phyloP scores from a whole-genome alignment of 2,329 filamentous ascomycete species.

The Penicillium psychrosexuale region DNA sequence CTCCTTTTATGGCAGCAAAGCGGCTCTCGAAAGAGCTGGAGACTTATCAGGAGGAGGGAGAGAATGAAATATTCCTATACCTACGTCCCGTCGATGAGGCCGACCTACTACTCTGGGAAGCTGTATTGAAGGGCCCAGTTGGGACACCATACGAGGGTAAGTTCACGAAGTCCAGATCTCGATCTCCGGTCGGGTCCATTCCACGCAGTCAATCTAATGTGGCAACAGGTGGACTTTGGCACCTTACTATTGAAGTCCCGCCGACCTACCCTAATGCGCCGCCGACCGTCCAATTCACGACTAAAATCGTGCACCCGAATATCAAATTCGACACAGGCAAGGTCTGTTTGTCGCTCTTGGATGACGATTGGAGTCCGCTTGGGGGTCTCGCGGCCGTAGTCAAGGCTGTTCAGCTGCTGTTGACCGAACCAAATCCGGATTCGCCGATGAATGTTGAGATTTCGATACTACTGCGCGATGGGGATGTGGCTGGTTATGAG shows the following conservation, averaged over 20 bases:
- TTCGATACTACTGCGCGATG: conserved; percentile 45
- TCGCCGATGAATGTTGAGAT: conserved; percentile 51
- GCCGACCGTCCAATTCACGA: conserved; percentile 77
- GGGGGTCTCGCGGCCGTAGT: conserved; percentile 54
- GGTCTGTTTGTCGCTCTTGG: conserved; percentile 81
- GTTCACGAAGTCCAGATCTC: not conserved
- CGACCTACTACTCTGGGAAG: conserved; percentile 59
- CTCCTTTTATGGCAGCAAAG: too few relatives aligned
- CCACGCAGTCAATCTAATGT: not conserved
- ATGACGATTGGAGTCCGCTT: conserved; percentile 73
- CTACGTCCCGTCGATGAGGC: conserved; percentile 57
- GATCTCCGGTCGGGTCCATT: not conserved
- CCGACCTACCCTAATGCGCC: conserved; percentile 73
- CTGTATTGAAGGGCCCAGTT: conserved; percentile 58
- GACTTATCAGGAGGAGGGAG: conserved; percentile 54
- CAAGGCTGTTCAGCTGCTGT: conserved; percentile 47
- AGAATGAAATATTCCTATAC: conserved; percentile 44
- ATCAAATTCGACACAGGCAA: conserved; percentile 72
- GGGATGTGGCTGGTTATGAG: conserved; percentile 46
- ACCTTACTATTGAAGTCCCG: conserved; percentile 73
- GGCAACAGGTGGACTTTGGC: conserved; percentile 69
- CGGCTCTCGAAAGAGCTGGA: conserved; percentile 59
- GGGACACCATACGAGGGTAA: conserved; percentile 61
- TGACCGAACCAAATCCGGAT: conserved; percentile 46
- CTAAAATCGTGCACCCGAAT: conserved; percentile 82